Base-by-base conservation (phyloP, 352 stramenopile species). In the Globisporangium camurandrum region DNA sequence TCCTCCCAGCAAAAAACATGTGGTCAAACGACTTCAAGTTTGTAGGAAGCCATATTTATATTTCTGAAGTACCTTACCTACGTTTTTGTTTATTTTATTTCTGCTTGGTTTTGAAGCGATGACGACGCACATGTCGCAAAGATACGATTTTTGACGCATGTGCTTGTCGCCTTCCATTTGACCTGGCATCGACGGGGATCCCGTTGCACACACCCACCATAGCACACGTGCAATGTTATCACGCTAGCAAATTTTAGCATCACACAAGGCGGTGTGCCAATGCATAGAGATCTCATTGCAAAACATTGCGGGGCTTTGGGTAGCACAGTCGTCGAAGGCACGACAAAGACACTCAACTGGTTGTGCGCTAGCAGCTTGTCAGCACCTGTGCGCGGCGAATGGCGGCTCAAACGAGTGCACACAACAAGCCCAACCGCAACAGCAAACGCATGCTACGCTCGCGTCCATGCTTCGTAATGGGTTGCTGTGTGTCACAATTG, bases 401-500 rank as follows among this genome's bases (percentile, higher is more conserved):
- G 40, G 16, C 24, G 27, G 27, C 12, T 11, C 19, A 22, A 50
- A 39, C 33, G 42, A 7, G 5, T 28, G 12, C 5, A 22, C 3
- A 27, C 23, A n/a, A 53, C 7, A 23, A 20, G 19, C 7, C 2
- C 7, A 33, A 49, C 26, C 10, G 12, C 8, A 28, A 11, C 0
- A n/a, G n/a, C n/a, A n/a, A n/a, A n/a, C n/a, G n/a, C n/a, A n/a
- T n/a, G n/a, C n/a, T 3, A 60, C 59, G 61, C 49, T 78, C 79
- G 28, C 79, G 56, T 26, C 73, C 75, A 45, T 88, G 64, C 27
- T 61, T 61, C 12, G 57, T 60, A 2, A 60, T 71, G 22, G 88
- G 72, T 24, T 54, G 57, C 28, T 75, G 62, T 38, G 87, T 72
- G 41, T 91, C 73, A 51, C 60, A 61, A 55, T 76, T 77, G 49